Base-by-base conservation (phyloP, 805 yeast species). In the Saccharomycopsis fermentans region DNA sequence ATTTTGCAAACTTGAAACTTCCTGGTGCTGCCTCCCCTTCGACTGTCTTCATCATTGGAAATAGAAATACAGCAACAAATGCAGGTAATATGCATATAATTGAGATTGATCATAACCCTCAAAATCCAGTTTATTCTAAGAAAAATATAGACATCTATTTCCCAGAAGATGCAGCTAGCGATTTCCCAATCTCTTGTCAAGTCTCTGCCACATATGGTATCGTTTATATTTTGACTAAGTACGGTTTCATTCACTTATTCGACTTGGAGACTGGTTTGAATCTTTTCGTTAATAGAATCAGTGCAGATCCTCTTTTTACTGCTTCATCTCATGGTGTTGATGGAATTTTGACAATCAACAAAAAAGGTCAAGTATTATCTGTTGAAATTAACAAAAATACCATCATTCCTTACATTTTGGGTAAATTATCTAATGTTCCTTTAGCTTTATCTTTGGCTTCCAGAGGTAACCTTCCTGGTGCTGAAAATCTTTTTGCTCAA, bases 401-500 rank as follows among this genome's bases (percentile, higher is more conserved):
- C 68, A 82, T 92, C 64, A 85, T 94, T 62, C 96, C 96, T 56
- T 95, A 95, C 71, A 84, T 94, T 55, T 78, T 94, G 70, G 84
- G 85, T 67, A 90, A 88, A 70, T 79, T 94, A 62, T 84, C 92
- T 57, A 92, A 94, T 69, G 90, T 92, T 35, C 80, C 86, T 24
- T 77, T 94, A 67, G 99, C 97, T 2, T 77, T 94, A 61, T 78
- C 90, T 11, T 81, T 94, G 63, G 95, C 98, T 29, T 82, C 96
- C 3, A 87, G 98, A 72, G 97, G 97, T 68, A 96, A 96, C 1
- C 81, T 94, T 68, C 94, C 96, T 50, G 99, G 99, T 64, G 99
- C 98, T 54, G 99, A 94, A 71, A 84, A 83, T 67, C 78, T 94
- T 63, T 91, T 94, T 73, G 75, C 79, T 60, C 96, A 90, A 73